These are phyloP conservation scores for Beauveria rudraprayagi DNA, from an alignment of 2,329 filamentous ascomycete genomes.

Conservation along the genomic window DNA sequence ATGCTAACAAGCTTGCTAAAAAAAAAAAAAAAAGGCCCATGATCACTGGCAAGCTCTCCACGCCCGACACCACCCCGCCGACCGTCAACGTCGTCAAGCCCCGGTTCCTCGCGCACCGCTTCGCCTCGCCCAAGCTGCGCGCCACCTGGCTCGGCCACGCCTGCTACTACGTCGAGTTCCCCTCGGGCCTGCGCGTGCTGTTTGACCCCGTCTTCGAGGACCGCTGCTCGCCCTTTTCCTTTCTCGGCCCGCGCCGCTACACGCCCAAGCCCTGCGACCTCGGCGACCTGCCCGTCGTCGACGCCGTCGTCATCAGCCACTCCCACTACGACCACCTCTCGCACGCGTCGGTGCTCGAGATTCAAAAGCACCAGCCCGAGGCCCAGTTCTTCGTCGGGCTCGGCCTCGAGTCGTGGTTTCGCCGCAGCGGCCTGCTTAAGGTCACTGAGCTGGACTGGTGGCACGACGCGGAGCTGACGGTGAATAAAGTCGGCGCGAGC, in stretches of 20 bases:
- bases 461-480: slow-evolving; percentile 68
- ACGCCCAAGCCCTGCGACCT: slow-evolving; percentile 71
- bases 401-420: slow-evolving; percentile 78
- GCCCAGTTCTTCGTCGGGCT: slow-evolving; percentile 85
- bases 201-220: slow-evolving; percentile 93
- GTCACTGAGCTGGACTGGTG: slow-evolving; percentile 95
- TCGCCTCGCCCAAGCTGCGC: slow-evolving; percentile 52
- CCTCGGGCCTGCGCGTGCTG: slow-evolving; percentile 73
- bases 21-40: slow-evolving; percentile 22
- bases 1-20: neutral
- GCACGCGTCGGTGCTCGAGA: slow-evolving; percentile 62
- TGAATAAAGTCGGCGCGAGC: slow-evolving; percentile 32
- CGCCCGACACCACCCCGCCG: slow-evolving; percentile 55
- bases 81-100: slow-evolving; percentile 61
- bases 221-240: slow-evolving; percentile 69
- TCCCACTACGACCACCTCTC: slow-evolving; percentile 92
- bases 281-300: slow-evolving; percentile 66
- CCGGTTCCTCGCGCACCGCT: slow-evolving; percentile 54
- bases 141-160: slow-evolving; percentile 95
- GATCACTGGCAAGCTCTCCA: slow-evolving; percentile 32
- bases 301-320: slow-evolving; percentile 76
- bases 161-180: slow-evolving; percentile 88
- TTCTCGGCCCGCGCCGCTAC: slow-evolving; percentile 66
- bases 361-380: slow-evolving; percentile 63
- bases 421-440: slow-evolving; percentile 57